These are phyloP conservation scores for Macrocybe gigantea DNA, from an alignment of 768 basidiomycete species.

Conservation along the genomic window DNA sequence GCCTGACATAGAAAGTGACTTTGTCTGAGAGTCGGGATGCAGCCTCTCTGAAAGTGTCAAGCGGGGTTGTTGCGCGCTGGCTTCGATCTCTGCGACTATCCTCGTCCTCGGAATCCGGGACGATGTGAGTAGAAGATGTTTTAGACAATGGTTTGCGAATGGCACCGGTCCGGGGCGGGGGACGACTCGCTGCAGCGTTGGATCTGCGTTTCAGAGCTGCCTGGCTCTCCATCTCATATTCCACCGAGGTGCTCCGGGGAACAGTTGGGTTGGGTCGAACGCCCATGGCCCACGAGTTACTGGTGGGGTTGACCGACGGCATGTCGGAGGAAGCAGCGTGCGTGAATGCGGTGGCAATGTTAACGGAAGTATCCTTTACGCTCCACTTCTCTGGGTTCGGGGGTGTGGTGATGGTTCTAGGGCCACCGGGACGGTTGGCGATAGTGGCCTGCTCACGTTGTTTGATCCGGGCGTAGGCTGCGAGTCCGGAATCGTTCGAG, in stretches of 20 bases:
- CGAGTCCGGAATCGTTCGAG: slow-evolving; percentile 33
- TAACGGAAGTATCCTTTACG: slow-evolving; percentile 81
- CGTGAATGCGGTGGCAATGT: slow-evolving; percentile 76
- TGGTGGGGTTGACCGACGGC: slow-evolving; percentile 18
- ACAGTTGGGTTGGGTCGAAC: slow-evolving; percentile 51
- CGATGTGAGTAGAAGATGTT: slow-evolving; percentile 43
- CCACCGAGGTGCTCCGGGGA: slow-evolving; percentile 73
- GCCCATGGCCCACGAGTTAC: slow-evolving; percentile 64
- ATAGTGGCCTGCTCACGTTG: slow-evolving; percentile 32
- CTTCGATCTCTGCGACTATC: slow-evolving; percentile 26
- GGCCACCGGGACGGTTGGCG: slow-evolving; percentile 25
- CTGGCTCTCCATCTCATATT: slow-evolving; percentile 61
- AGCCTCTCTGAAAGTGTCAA: slow-evolving; percentile 53
- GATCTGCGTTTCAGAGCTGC: slow-evolving; percentile 49
- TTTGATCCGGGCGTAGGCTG: slow-evolving; percentile 37
- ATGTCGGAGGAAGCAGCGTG: slow-evolving; percentile 56
- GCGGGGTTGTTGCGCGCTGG: slow-evolving; percentile 63
- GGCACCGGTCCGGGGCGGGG: slow-evolving; percentile 19
- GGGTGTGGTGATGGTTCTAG: slow-evolving; percentile 37
- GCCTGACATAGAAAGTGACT: slow-evolving; percentile 53
- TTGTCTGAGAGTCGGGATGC: slow-evolving; percentile 47
- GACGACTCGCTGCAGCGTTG: slow-evolving; percentile 37
- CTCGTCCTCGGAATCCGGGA: slow-evolving; percentile 69
- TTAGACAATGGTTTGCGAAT: slow-evolving; percentile 50
- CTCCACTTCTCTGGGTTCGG: slow-evolving; percentile 67